A percentile compares a stretch with the other conserved stretches of the same genome.
These are phyloP conservation scores for Exophiala calicioides DNA, from an alignment of 2,329 filamentous ascomycete genomes.

Conservation along the genomic window DNA sequence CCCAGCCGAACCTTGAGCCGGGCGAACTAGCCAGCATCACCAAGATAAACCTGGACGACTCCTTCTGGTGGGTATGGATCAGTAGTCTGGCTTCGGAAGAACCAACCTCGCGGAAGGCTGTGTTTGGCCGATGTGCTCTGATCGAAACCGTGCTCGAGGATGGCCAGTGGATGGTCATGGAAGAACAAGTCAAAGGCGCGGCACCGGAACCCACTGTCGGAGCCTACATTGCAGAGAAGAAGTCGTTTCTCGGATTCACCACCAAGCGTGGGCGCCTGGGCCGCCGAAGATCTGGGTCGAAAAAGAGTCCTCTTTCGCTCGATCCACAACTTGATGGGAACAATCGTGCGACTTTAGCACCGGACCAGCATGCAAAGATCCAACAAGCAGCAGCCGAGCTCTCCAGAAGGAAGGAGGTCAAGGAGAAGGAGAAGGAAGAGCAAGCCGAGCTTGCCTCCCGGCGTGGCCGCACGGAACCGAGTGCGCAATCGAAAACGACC, in stretches of 20 bases:
- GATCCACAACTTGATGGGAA: slow-evolving; percentile 55
- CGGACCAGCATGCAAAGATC: slow-evolving; percentile 89
- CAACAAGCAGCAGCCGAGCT: slow-evolving; percentile 86
- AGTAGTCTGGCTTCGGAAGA: slow-evolving; percentile 91
- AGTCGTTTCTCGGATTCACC: slow-evolving; percentile 83
- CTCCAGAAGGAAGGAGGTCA: slow-evolving; percentile 67
- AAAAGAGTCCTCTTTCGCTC: slow-evolving; percentile 53
- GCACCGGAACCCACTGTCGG: slow-evolving; percentile 80
- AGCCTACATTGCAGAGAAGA: slow-evolving; percentile 93
- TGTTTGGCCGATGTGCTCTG: slow-evolving; percentile 90
- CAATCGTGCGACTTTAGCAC: slow-evolving; percentile 76
- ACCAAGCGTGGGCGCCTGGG: slow-evolving; percentile 69
- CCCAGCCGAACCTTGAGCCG: slow-evolving; percentile 71
- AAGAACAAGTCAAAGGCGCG: slow-evolving; percentile 93
- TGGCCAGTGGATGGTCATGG: slow-evolving; percentile 89
- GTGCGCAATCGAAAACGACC: slow-evolving; percentile 69
- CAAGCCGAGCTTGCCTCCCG: slow-evolving; percentile 55
- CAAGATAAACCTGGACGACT: slow-evolving; percentile 82
- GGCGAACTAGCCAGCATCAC: slow-evolving; percentile 93
- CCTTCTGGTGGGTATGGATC: slow-evolving; percentile 99
- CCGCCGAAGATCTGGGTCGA: slow-evolving; percentile 70
- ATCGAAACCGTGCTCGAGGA: slow-evolving; percentile 81
- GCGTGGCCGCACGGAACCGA: slow-evolving; percentile 58
- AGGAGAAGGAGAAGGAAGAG: slow-evolving; percentile 48
- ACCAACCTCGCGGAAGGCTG: slow-evolving; percentile 78